Base-by-base conservation (phyloP, 2,329 filamentous ascomycete genomes). In the Talaromyces sp. region DNA sequence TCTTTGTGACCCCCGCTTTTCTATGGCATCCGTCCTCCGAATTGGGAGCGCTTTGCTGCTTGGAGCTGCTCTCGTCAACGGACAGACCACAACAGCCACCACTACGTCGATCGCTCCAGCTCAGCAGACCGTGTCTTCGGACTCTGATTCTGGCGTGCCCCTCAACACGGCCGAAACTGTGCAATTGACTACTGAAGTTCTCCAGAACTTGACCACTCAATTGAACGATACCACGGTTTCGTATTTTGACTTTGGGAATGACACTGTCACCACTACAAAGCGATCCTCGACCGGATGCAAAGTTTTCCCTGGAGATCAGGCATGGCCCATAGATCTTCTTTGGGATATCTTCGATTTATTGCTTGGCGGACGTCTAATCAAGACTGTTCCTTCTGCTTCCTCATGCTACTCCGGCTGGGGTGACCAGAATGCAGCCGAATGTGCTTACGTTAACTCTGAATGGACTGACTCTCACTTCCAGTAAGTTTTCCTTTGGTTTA, bases 261-360 rank as follows among this genome's bases (percentile, higher is more conserved):
- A 66, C 59, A 63, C 13, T 24, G 63, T 62, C 5, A 35, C 24
- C 22, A 47, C 39, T 31, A 45, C 56, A 31, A 41, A 45, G n/a
- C 57, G 57, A 60, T 62, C 45, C n/a, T 10, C 31, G 19, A 33
- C 66, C 2, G 27, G 47, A 37, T 75, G 73, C 69, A 75, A 72
- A 60, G 60, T 71, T 13, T 77, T 82, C 49, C 85, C 85, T 0
- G 80, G 78, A 37, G 82, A 86, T 66, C 19, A 66, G 0, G 80
- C 76, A 69, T 88, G 85, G 84, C 85, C 85, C 0, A 71, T 73
- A 0, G 22, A 65, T 0, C 54, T 71, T 0, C 70, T 75, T 5
- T 87, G 85, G 85, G 67, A 71, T 11, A 60, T 68, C 0, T 78
- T 87, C 64, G 85, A 87, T 70, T 60, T 68, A 8, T 81, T 84